phyloP scores from a whole-genome alignment of 257 asterid genomes.

The Lycium ferocissimum region DNA sequence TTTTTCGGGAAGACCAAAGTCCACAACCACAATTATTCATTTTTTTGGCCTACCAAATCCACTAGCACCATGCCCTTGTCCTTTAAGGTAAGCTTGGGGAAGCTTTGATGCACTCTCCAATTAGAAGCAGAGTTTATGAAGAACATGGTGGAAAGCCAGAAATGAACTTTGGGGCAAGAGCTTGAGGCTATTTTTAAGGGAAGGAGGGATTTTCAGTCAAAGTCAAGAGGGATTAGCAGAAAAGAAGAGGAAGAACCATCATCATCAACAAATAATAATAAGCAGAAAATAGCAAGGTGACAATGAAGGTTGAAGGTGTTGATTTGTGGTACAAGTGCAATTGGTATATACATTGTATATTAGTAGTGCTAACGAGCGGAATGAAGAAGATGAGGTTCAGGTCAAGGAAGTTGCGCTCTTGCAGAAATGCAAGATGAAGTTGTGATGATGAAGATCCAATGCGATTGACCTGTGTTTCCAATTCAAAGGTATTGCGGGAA shows the following conservation, averaged over 20 bases:
- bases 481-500: not conserved
- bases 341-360: not conserved
- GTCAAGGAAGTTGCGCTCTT: too few species aligned
- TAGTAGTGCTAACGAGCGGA: not conserved
- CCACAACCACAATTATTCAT: constrained; percentile 48
- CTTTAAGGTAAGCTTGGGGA: constrained; percentile 56
- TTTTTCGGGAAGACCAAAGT: constrained; percentile 53
- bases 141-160: constrained; percentile 51
- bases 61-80: constrained; percentile 48
- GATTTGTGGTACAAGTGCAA: not conserved
- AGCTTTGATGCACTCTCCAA: constrained; percentile 51
- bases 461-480: not conserved
- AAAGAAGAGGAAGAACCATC: constrained; percentile 46
- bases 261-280: constrained; percentile 1
- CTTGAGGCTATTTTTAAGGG: constrained; percentile 47
- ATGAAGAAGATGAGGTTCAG: too few species aligned
- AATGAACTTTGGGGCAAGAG: constrained; percentile 46
- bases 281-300: not conserved
- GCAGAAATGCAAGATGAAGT: too few species aligned
- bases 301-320: not conserved
- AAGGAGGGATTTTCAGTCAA: constrained; percentile 53
- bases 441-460: not conserved
- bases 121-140: constrained; percentile 49
- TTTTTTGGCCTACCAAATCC: constrained; percentile 45
- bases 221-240: constrained; percentile 53